Percentiles rank a stretch among this genome's conserved stretches.
Evolutionary conservation across 192 early-diverging fungal species (phyloP).

Genomic region (Podila clonocystis): DNA sequence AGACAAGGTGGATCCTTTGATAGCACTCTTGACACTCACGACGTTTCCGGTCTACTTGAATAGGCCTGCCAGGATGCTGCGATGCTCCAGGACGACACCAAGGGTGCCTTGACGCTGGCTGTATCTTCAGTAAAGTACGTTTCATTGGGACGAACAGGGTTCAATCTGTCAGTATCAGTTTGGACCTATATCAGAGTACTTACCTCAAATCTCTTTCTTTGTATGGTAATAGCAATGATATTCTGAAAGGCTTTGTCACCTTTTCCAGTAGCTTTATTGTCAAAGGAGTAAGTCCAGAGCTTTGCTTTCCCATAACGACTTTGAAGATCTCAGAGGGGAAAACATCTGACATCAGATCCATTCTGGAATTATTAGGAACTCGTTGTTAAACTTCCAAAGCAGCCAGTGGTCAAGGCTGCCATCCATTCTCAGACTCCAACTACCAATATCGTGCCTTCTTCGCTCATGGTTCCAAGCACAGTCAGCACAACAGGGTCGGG

Average conservation of each 20-base stretch:
- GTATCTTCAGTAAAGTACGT: conserved; percentile 42
- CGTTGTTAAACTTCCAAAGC: conserved; percentile 40
- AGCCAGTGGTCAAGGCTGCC: conserved; percentile 30
- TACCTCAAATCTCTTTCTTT: not conserved
- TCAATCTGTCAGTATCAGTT: not conserved
- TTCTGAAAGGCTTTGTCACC: conserved; percentile 39
- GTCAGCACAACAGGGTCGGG: not conserved
- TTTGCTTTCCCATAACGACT: no score
- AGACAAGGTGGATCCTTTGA: not conserved
- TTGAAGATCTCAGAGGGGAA: not conserved
- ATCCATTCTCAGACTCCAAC: conserved; percentile 29
- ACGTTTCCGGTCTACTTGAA: not conserved
- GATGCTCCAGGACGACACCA: conserved; percentile 42
- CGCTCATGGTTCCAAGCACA: not conserved
- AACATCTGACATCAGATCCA: not conserved
- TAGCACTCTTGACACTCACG: not conserved
- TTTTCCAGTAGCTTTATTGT: conserved; percentile 39
- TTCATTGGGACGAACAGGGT: no score
- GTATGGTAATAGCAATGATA: conserved; percentile 20
- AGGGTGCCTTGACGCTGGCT: conserved; percentile 34
- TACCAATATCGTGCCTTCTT: not conserved
- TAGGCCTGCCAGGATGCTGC: conserved; percentile 48
- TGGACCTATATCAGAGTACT: no score
- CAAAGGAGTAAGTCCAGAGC: conserved; percentile 13
- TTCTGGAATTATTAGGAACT: conserved; percentile 16